Evolutionary conservation across 495 filamentous ascomycete genomes (phyloP).

Genomic region (Cercophora newfieldiana): DNA sequence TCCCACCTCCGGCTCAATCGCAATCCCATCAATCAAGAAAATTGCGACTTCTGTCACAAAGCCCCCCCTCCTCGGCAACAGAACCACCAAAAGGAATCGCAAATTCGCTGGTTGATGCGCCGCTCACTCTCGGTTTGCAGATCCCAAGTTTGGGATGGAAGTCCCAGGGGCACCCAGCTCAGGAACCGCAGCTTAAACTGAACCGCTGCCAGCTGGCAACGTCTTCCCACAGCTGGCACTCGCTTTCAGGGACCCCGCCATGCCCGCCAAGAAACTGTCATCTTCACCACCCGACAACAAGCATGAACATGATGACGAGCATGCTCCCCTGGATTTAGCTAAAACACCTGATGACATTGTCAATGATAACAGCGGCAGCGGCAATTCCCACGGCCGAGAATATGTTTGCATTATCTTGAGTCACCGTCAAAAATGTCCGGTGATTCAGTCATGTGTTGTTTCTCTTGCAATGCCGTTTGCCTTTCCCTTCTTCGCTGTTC

Average conservation of each 20-base stretch:
- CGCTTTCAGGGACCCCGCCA: neutral
- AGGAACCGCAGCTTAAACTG: neutral
- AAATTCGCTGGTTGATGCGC: neutral
- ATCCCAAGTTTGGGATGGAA: conserved; percentile 13
- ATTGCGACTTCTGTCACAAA: neutral
- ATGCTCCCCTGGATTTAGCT: neutral
- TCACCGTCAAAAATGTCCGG: neutral
- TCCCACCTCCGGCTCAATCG: neutral
- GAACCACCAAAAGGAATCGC: neutral
- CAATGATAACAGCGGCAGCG: neutral
- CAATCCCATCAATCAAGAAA: neutral
- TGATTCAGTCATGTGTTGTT: neutral
- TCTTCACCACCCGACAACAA: neutral
- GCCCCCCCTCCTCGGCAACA: too few relatives aligned
- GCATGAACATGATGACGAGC: conserved; percentile 11
- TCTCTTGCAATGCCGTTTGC: neutral
- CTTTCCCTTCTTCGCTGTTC: neutral
- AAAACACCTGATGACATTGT: neutral
- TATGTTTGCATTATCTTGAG: neutral
- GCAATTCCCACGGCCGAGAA: neutral
- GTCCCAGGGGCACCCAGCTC: neutral
- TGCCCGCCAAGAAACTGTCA: neutral
- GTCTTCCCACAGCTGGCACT: neutral
- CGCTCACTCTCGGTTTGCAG: conserved; percentile 7
- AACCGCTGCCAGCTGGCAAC: neutral